Conservation (phyloP, 306 rosid species). For the Ziziphus jujuba region DNA sequence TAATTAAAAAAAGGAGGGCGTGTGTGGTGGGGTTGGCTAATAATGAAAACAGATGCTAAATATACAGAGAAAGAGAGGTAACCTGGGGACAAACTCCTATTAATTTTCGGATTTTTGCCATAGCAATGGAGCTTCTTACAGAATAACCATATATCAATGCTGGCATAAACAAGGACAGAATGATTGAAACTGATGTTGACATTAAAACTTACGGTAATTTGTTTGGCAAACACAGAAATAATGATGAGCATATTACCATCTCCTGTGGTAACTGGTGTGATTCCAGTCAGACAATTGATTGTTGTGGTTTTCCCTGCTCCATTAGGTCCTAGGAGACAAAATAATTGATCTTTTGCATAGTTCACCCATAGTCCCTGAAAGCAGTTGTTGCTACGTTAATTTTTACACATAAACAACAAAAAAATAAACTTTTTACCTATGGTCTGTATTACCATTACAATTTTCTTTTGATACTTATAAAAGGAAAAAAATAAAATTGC, state of each 20-base stretch:
- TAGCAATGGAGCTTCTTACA: conserved; percentile 60
- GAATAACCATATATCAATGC: conserved; percentile 81
- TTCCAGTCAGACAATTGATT: conserved; percentile 88
- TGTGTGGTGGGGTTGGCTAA: too few relatives aligned
- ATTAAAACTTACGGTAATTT: neutral
- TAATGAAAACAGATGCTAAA: neutral
- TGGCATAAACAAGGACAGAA: conserved; percentile 14
- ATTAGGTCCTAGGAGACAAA: conserved; percentile 90
- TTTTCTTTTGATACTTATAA: too few relatives aligned
- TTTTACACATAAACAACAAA: too few relatives aligned
- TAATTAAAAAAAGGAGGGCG: too few relatives aligned
- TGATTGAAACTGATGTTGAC: neutral
- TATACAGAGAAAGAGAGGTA: conserved; percentile 19
- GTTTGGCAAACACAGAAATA: neutral
- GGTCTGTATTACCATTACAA: too few relatives aligned
- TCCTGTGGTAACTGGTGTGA: conserved; percentile 76
- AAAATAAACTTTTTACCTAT: too few relatives aligned
- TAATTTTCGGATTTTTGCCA: conserved; percentile 71
- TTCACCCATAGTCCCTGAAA: conserved; percentile 90
- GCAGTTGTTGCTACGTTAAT: too few relatives aligned
- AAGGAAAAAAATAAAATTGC: too few relatives aligned
- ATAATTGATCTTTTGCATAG: conserved; percentile 75
- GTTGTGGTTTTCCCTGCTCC: conserved; percentile 97
- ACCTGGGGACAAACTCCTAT: conserved; percentile 98
- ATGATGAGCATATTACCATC: conserved; percentile 54